Base-by-base conservation (phyloP, 306 rosid species). In the Rubus idaeus region DNA sequence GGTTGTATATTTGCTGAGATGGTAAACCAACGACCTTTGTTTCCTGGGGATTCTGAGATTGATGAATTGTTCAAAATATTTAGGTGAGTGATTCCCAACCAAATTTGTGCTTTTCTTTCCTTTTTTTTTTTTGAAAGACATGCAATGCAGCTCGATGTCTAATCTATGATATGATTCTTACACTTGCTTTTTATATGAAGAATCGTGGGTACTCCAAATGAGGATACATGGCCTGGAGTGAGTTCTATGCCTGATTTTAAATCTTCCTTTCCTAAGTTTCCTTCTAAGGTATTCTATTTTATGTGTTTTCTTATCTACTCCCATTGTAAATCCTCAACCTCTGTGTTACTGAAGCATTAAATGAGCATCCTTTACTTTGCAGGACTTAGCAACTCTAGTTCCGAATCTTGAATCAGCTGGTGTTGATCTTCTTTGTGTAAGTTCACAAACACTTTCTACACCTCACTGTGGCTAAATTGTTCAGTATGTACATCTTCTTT, bases 1-100 rank as follows among this genome's bases (percentile, higher is more conserved):
- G 99, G 99, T 71, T 95, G 99, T 80, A 95, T 95, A 87, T 95
- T 92, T 89, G 97, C 99, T 57, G 99, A 95, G 94, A 95, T 95
- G 99, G 84, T 93, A 81, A 95, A 92, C 83, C 91, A 88, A 60
- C 86, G 90, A 12, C 96, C 99, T 52, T 85, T 95, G n/a, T 95
- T 95, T 84, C 97, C 97, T 52, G 99, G 99, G 68, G 99, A 95
- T 83, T 95, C 99, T 18, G 99, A 95, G 89, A 95, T 95, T 80
- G 99, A 95, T 83, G 99, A 95, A 81, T 83, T 95, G 87, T 92
- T 64, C 80, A 95, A 89, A 86, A 95, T 94, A 85, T 94, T 94
- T 91, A 91, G 94, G 98, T 91, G 81, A 83, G 74, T 71, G 62
- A 65, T 83, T 82, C 60, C 47, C 50, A 8, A 40, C 77, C 75